Base-by-base conservation (phyloP, 176 grass and related monocot species). In the Leersia perrieri region DNA sequence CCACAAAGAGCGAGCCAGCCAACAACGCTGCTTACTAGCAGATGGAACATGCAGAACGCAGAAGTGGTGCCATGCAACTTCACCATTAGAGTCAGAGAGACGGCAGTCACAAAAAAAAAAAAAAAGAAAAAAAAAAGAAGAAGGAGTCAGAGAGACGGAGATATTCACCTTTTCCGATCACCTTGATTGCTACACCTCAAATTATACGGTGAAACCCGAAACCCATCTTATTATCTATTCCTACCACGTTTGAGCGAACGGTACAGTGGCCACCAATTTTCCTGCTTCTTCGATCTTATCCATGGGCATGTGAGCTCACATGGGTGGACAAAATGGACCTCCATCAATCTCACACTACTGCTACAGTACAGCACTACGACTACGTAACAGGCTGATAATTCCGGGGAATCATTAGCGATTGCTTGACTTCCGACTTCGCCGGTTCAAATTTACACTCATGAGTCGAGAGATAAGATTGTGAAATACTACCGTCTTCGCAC, bases 251-350 rank as follows among this genome's bases (percentile, higher is more conserved):
- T 51, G 18, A 22, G 13, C 7, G 9, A 41, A n/a, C n/a, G n/a
- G n/a, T n/a, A n/a, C n/a, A n/a, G 39, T 2, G 39, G 39, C 39
- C 39, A 41, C 5, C 39, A 41, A 41, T 41, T 41, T 41, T 41
- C 39, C 39, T 41, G 12, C 38, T 5, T 55, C 67, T 15, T 42
- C 0, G 42, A 16, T 38, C 31, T 36, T 33, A 14, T 68, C 58
- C 51, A 16, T 27, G 47, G 32, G 62, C 87, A 84, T 75, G 81
- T 89, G 87, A 75, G 63, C 51, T 70, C 87, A 89, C 76, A 76
- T 89, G 87, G 82, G 63, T 51, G 70, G 82, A 80, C 70, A 67
- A 61, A 68, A 83, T 30, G 60, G 60, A 41, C 67, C 9, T 60
- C 29, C 12, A n/a, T n/a, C n/a, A 63, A 60, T 39, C 26, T 71